These are phyloP conservation scores for Rhodotorula sp. DNA, from an alignment of 1,284 basidiomycete species.

Conservation along the genomic window DNA sequence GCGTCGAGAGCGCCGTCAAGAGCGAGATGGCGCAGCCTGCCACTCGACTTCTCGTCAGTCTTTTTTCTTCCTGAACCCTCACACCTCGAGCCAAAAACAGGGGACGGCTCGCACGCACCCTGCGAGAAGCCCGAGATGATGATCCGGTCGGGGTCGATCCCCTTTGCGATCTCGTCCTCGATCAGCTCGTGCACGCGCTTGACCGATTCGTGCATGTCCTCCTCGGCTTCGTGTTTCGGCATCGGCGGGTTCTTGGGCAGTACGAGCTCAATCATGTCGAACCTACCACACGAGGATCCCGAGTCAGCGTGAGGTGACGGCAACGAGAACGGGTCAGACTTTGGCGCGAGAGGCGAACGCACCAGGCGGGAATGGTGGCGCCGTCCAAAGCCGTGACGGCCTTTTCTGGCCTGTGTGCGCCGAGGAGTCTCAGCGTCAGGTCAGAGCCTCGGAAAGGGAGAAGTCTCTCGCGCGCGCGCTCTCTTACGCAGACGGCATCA, in stretches of 20 bases:
- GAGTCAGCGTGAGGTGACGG: too few relatives aligned
- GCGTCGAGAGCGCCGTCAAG: slow-evolving; percentile 66
- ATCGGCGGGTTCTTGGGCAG: slow-evolving; percentile 52
- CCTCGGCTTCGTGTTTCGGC: slow-evolving; percentile 61
- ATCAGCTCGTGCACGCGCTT: slow-evolving; percentile 67
- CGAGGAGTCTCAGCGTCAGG: neutral
- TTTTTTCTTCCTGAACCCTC: too few relatives aligned
- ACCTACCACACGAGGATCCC: too few relatives aligned
- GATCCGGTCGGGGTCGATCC: slow-evolving; percentile 54
- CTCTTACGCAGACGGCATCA: slow-evolving; percentile 25
- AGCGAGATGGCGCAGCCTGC: slow-evolving; percentile 56
- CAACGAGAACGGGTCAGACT: too few relatives aligned
- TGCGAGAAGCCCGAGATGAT: slow-evolving; percentile 80
- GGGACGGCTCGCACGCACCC: slow-evolving; percentile 46
- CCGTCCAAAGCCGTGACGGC: slow-evolving; percentile 62
- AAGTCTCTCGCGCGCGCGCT: slow-evolving; percentile 65
- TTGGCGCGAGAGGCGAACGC: neutral
- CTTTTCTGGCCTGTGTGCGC: slow-evolving; percentile 57
- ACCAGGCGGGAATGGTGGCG: slow-evolving; percentile 67
- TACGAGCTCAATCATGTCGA: slow-evolving; percentile 60
- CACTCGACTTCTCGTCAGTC: neutral
- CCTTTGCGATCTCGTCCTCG: slow-evolving; percentile 67
- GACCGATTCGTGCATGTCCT: slow-evolving; percentile 65
- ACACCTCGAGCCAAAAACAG: too few relatives aligned
- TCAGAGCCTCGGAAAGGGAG: neutral